phyloP scores from a whole-genome alignment of 208 protist genomes.

The Acanthamoeba sp. region DNA sequence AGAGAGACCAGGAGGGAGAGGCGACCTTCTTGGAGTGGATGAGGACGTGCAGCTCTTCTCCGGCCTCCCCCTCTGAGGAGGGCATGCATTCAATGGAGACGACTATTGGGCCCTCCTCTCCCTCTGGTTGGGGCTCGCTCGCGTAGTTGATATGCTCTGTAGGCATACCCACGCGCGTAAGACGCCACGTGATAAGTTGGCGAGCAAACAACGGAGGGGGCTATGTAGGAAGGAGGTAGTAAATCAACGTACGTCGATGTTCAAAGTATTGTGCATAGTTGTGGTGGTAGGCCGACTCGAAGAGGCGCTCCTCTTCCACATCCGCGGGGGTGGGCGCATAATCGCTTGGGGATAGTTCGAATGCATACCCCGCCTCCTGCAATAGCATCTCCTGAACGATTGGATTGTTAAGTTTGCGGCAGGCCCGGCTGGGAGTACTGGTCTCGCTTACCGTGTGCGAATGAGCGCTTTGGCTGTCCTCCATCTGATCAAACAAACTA shows the following conservation, averaged over 20 bases:
- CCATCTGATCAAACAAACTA: neutral
- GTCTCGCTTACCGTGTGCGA: too few relatives aligned
- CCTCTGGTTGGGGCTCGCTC: neutral
- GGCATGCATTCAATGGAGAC: constrained; percentile 24
- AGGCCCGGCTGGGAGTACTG: too few relatives aligned
- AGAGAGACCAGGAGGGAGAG: neutral
- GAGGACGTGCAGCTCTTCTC: constrained; percentile 11
- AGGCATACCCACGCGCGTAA: neutral
- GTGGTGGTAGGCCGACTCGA: neutral
- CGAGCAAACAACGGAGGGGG: too few relatives aligned
- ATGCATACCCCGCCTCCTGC: neutral
- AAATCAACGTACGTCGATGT: neutral
- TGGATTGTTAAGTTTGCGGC: too few relatives aligned
- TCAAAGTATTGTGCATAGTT: neutral
- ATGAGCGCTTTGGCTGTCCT: neutral
- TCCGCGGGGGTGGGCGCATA: neutral
- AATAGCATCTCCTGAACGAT: neutral
- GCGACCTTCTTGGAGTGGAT: constrained; percentile 43
- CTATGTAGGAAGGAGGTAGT: neutral
- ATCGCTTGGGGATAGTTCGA: neutral
- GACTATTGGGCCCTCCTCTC: neutral
- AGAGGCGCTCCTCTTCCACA: neutral
- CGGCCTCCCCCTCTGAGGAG: neutral
- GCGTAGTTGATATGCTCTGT: constrained; percentile 35
- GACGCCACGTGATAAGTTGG: neutral